A percentile compares a stretch with the other conserved stretches of the same genome.
Evolutionary conservation across 2,329 filamentous ascomycete genomes (phyloP).

Genomic region (Microthyrium microscopicum): DNA sequence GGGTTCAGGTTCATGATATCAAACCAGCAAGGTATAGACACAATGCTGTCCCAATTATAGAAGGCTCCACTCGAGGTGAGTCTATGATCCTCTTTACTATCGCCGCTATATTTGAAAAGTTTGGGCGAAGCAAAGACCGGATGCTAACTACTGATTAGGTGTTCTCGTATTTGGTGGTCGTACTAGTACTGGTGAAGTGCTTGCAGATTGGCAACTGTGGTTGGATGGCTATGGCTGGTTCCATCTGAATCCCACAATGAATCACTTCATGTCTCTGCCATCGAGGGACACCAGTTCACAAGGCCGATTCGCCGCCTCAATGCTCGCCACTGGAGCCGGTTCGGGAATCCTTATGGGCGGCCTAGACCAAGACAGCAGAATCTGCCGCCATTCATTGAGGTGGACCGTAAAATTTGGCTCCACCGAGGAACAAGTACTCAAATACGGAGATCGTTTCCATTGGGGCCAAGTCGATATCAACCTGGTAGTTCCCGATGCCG

Average conservation of each 20-base stretch:
- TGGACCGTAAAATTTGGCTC: neutral
- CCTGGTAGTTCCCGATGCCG: neutral
- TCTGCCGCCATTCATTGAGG: constrained; percentile 6
- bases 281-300: too few species aligned
- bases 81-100: too few species aligned
- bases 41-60: constrained; percentile 34
- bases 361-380: constrained; percentile 31
- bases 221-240: constrained; percentile 33
- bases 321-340: constrained; percentile 27
- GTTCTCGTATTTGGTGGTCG: constrained; percentile 31
- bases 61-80: too few species aligned
- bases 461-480: neutral
- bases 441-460: neutral
- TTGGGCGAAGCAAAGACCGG: too few species aligned
- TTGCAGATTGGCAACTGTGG: constrained; percentile 30
- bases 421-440: constrained; percentile 9
- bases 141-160: constrained; percentile 21
- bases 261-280: neutral
- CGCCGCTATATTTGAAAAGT: too few species aligned
- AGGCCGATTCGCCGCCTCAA: constrained; percentile 39
- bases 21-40: constrained; percentile 62
- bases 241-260: constrained; percentile 10
- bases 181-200: constrained; percentile 23
- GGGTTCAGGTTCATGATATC: constrained; percentile 50
- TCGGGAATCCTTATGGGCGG: constrained; percentile 57